A percentile compares a stretch with the other conserved stretches of the same genome.
Evolutionary conservation across 2,329 filamentous ascomycete genomes (phyloP).

Genomic region (Akanthomyces lecanii): DNA sequence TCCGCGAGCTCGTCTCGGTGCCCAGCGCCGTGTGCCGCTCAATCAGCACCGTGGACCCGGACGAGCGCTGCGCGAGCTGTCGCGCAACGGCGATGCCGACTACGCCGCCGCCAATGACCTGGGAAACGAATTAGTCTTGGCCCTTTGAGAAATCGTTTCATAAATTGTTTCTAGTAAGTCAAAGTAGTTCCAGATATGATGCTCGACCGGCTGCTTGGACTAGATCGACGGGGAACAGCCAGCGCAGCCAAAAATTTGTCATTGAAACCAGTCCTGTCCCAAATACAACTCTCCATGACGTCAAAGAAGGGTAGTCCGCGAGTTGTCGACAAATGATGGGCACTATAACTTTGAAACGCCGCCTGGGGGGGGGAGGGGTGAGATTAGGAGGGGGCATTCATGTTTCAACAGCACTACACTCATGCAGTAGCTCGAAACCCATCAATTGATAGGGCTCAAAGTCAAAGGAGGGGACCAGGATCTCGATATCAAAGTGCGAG

Average conservation of each 20-base stretch:
- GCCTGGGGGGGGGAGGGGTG: neutral
- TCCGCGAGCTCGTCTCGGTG: constrained; percentile 83
- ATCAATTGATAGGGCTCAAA: neutral
- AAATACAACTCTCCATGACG: neutral
- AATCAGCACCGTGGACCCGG: constrained; percentile 68
- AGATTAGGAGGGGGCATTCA: neutral
- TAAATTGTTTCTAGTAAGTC: neutral
- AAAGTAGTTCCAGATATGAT: too few species aligned
- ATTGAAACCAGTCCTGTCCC: neutral
- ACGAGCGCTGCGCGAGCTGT: constrained; percentile 60
- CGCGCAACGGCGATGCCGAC: constrained; percentile 79
- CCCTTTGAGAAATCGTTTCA: neutral
- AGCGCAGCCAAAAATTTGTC: neutral
- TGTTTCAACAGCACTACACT: constrained; percentile 4
- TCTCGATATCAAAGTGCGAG: neutral
- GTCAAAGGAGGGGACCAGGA: neutral
- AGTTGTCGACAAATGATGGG: neutral
- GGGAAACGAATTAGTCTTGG: neutral
- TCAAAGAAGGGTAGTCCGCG: neutral
- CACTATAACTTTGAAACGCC: neutral
- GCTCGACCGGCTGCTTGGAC: neutral
- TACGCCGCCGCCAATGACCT: constrained; percentile 58
- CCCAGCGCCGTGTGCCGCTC: constrained; percentile 74
- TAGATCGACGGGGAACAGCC: neutral
- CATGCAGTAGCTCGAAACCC: neutral